Conservation (phyloP, 1,284 basidiomycete species). For the Tilletia setariae region DNA sequence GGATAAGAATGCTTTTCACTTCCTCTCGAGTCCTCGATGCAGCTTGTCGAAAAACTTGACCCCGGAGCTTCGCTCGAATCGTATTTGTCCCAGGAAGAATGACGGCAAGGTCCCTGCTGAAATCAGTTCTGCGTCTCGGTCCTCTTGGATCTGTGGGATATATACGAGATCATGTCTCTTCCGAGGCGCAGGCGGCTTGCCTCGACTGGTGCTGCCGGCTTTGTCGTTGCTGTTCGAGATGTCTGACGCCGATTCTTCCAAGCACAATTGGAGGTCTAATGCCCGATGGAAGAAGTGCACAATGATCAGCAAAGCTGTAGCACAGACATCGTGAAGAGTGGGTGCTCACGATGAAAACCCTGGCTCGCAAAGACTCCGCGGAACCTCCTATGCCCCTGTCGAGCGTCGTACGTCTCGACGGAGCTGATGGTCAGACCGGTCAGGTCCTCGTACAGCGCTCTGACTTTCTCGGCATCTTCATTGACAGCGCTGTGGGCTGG, state of each 20-base stretch:
- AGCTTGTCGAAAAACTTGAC: conserved; percentile 28
- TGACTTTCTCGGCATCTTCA: conserved; percentile 40
- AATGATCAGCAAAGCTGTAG: no score
- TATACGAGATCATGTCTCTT: conserved; percentile 46
- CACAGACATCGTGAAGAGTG: background rate
- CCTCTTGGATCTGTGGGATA: conserved; percentile 44
- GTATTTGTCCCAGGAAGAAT: conserved; percentile 29
- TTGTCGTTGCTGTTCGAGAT: background rate
- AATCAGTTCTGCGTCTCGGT: conserved; percentile 35
- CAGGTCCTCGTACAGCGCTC: conserved; percentile 51
- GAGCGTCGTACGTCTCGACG: conserved; percentile 28
- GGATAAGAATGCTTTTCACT: no score
- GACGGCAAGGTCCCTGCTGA: conserved; percentile 22
- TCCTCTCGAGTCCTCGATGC: conserved; percentile 26
- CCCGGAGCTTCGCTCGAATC: conserved; percentile 30
- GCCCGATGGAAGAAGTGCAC: no score
- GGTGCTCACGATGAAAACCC: conserved; percentile 38
- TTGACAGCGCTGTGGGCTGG: background rate
- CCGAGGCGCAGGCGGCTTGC: background rate
- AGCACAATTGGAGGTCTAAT: conserved; percentile 31
- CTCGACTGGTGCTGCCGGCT: background rate
- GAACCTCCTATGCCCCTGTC: conserved; percentile 28
- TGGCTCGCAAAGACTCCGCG: conserved; percentile 42
- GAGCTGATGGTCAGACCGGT: conserved; percentile 46
- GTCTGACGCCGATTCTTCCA: conserved; percentile 35